Base-by-base conservation (phyloP, 106 monocot genomes). In the Dendrobium huoshanense region DNA sequence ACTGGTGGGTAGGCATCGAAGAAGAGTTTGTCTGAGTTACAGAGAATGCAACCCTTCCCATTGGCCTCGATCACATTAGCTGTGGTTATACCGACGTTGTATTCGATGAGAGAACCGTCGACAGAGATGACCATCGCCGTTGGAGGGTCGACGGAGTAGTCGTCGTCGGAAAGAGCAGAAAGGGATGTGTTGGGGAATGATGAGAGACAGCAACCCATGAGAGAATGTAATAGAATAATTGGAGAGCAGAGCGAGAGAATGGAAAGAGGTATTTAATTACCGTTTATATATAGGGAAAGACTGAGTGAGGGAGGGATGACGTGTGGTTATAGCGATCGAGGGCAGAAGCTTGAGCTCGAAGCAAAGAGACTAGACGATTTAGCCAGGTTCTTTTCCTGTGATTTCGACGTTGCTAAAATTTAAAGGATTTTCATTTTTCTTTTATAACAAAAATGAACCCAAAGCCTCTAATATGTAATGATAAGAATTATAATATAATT, bases 11-110 rank as follows among this genome's bases (percentile, higher is more conserved):
- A 55, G 9, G 27, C 40, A 20, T 80, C 55, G 33, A 73, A 73
- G 31, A n/a, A 29, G 33, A 80, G 73, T 31, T 20, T 73, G 73
- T 80, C 70, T 31, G 80, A 73, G 80, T 73, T 18, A 13, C 58
- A 58, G 58, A 58, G 58, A 58, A 20, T 20, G 58, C 58, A 58
- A 20, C 58, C 58, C 16, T 18, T 16, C 19, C 58, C 58, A 20
- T 20, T 58, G 58, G 58, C 58, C 2, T 20, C 58, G 16, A 58
- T 20, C 58, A 58, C 58, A 4, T 58, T 20, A 13, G 19, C 58
- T 16, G 58, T 13, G 20, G 58, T 58, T 16, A 20, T 20, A 15
- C 58, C 58, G 16, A 17, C 55, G 55, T 4, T 17, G 55, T 55
- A 55, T 4, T 13, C 16, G 4, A 58, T 4, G 58, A 58, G 58